Evolutionary conservation across 2,329 filamentous ascomycete species (phyloP).

Genomic region (Cadophora sp.): DNA sequence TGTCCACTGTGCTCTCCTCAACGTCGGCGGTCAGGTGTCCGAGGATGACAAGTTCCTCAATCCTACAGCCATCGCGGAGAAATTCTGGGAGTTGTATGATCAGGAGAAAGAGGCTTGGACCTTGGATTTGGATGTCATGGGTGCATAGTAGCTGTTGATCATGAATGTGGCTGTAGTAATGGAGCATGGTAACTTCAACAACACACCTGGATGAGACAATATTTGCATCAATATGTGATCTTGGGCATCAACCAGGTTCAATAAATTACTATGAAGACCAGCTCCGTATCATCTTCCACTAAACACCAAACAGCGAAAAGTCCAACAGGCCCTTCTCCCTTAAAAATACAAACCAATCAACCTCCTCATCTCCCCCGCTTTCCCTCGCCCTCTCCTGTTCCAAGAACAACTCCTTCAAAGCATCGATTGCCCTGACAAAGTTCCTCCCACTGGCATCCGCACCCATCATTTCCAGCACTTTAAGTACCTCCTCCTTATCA

Average conservation of each 20-base stretch:
- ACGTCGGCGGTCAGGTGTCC: slow-evolving; percentile 52
- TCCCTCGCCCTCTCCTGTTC: slow-evolving; percentile 11
- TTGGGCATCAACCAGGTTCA: background rate
- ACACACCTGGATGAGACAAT: too few relatives aligned
- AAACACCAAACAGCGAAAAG: slow-evolving; percentile 17
- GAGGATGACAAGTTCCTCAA: slow-evolving; percentile 51
- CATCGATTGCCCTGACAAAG: slow-evolving; percentile 8
- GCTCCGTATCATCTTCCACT: slow-evolving; percentile 4
- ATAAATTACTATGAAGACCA: background rate
- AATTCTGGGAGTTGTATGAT: slow-evolving; percentile 53
- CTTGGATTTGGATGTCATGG: slow-evolving; percentile 50
- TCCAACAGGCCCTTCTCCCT: slow-evolving; percentile 18
- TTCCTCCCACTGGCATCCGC: slow-evolving; percentile 18
- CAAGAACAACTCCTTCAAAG: slow-evolving; percentile 11
- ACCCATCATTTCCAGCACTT: slow-evolving; percentile 8
- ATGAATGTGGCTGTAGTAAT: too few relatives aligned
- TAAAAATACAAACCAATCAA: slow-evolving; percentile 19
- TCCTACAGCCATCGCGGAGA: slow-evolving; percentile 53
- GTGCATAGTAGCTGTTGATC: background rate
- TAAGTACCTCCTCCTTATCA: slow-evolving; percentile 14
- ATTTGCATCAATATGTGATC: too few relatives aligned
- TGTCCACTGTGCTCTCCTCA: slow-evolving; percentile 56
- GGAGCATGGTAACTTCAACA: too few relatives aligned
- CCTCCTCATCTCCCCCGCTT: background rate
- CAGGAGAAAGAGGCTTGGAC: slow-evolving; percentile 47